Conservation (phyloP, 1,139 yeast species). For the Yamadazyma siamensis region DNA sequence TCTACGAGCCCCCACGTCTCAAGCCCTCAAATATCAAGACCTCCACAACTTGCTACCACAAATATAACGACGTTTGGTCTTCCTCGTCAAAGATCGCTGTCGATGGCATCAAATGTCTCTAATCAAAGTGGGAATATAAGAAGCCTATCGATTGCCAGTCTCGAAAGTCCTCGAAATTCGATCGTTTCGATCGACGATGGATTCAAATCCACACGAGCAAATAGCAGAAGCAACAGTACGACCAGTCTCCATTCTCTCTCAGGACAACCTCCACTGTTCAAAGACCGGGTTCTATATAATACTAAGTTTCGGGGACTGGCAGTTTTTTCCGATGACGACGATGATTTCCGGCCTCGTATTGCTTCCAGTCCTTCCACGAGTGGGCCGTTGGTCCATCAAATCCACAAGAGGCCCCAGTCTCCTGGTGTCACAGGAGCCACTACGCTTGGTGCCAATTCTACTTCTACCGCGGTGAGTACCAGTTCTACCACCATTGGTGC, state of each 20-base stretch:
- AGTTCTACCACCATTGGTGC: too few relatives aligned
- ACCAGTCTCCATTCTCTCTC: slow-evolving; percentile 21
- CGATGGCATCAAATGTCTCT: slow-evolving; percentile 31
- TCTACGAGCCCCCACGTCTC: slow-evolving; percentile 23
- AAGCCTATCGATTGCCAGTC: slow-evolving; percentile 37
- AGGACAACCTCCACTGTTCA: slow-evolving; percentile 4
- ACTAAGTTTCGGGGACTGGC: slow-evolving; percentile 4
- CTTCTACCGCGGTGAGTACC: too few relatives aligned
- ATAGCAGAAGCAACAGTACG: slow-evolving; percentile 35
- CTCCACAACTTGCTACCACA: slow-evolving; percentile 2
- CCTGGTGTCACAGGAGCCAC: too few relatives aligned
- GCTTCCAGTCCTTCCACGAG: too few relatives aligned
- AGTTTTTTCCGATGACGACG: slow-evolving; percentile 33
- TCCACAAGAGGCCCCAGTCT: too few relatives aligned
- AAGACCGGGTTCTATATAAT: slow-evolving; percentile 5
- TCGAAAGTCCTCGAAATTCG: slow-evolving; percentile 43
- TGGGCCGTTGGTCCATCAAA: too few relatives aligned
- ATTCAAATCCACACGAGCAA: slow-evolving; percentile 27
- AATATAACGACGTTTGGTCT: not conserved
- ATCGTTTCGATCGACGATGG: slow-evolving; percentile 40
- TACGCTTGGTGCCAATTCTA: too few relatives aligned
- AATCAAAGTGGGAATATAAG: slow-evolving; percentile 22
- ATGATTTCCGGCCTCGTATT: too few relatives aligned
- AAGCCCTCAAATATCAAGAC: slow-evolving; percentile 20
- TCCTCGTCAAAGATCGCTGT: slow-evolving; percentile 24